Conservation (phyloP, 208 protist species). For the Trypanosomatidae sp. region DNA sequence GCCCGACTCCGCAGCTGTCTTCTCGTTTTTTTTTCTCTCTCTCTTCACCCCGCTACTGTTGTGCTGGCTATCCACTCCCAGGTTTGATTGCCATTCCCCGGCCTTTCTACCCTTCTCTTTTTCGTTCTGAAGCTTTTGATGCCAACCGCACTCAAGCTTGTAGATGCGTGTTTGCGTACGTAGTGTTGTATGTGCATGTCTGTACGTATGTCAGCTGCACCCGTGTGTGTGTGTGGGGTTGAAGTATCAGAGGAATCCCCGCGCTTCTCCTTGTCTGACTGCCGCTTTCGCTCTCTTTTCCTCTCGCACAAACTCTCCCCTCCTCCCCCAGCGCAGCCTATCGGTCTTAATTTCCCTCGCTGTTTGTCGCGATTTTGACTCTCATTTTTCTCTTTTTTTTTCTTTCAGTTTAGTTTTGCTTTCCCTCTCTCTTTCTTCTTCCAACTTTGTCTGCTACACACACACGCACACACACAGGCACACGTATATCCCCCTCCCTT, state of each 20-base stretch:
- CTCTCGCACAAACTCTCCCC: neutral
- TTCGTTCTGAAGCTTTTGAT: neutral
- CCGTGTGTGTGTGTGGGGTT: neutral
- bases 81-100: neutral
- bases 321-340: neutral
- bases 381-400: neutral
- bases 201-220: neutral
- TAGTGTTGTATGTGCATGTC: neutral
- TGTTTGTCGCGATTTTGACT: neutral
- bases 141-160: neutral
- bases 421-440: slow-evolving; percentile 6
- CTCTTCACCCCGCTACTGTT: neutral
- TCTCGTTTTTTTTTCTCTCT: neutral
- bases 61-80: neutral
- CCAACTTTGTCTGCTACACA: neutral
- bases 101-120: neutral
- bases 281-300: neutral
- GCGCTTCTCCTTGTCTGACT: neutral
- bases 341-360: neutral
- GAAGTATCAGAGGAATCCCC: neutral
- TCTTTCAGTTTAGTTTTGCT: neutral
- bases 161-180: neutral
- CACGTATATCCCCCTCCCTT: too few species aligned
- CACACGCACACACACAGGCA: slow-evolving; percentile 1
- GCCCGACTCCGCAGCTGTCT: neutral